Conservation (phyloP, 129 eudicot genomes). For the Heracleum sosnowskyi region DNA sequence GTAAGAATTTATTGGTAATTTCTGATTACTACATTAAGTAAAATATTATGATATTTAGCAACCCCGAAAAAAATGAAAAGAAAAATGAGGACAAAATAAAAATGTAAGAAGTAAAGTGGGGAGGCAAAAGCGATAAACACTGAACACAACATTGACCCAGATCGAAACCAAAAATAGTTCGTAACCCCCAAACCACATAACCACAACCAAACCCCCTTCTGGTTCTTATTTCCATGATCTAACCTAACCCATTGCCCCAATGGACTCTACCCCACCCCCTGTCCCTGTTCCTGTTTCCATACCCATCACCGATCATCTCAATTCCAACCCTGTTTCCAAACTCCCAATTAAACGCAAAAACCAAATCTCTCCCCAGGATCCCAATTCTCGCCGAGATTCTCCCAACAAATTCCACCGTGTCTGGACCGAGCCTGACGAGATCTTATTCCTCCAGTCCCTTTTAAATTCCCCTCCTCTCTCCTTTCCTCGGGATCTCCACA, state of each 20-base stretch:
- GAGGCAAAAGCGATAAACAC: too few species aligned
- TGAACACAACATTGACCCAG: too few species aligned
- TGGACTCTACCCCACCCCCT: slow-evolving; percentile 24
- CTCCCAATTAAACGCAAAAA: slow-evolving; percentile 79
- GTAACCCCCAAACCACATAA: too few species aligned
- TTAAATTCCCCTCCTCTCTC: slow-evolving; percentile 38
- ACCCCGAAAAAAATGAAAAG: too few species aligned
- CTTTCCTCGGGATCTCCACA: slow-evolving; percentile 50
- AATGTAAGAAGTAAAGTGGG: too few species aligned
- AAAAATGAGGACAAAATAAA: too few species aligned
- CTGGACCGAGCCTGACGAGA: slow-evolving; percentile 82
- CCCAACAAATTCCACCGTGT: slow-evolving; percentile 67
- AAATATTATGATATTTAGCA: too few species aligned
- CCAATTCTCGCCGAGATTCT: slow-evolving; percentile 15
- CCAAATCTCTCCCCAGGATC: slow-evolving; percentile 17
- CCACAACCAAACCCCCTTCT: too few species aligned
- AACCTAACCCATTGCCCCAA: not conserved
- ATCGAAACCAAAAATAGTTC: too few species aligned
- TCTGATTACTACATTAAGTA: too few species aligned
- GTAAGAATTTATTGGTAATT: too few species aligned
- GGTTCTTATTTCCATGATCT: too few species aligned
- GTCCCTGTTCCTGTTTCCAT: slow-evolving; percentile 24
- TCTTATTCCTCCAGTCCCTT: slow-evolving; percentile 58
- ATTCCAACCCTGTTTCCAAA: slow-evolving; percentile 15
- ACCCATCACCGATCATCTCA: slow-evolving; percentile 20